Base-by-base conservation (phyloP, 2,329 filamentous ascomycete species). In the Gyromitra esculenta region DNA sequence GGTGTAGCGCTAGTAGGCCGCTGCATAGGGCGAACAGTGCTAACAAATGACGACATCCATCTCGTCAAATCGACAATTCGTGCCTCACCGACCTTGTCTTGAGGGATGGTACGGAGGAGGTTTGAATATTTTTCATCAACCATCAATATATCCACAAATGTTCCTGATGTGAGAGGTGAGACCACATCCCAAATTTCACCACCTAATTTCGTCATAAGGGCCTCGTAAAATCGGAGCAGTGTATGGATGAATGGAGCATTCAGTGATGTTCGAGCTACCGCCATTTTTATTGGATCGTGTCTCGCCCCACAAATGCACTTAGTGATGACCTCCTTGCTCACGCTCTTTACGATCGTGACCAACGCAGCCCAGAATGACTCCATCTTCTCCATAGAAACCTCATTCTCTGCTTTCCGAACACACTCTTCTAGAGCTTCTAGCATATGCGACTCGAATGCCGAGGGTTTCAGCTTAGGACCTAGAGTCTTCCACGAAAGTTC, bases 171-270 rank as follows among this genome's bases (percentile, higher is more conserved):
- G 25, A 73, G 74, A 68, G 73, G 79, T 13, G 73, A 73, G 15
- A 79, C 80, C 18, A 79, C 78, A 64, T 81, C 80, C 80, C 80
- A 81, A 48, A 81, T 80, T 57, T 80, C 79, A 41, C 76, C 72
- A n/a, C 77, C 78, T 18, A 81, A 73, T 62, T 81, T 80, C 37
- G 64, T 60, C 76, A 81, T 80, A 5, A 81, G 77, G 35, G 74
- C 64, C 31, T 80, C 79, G 37, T 80, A 77, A 41, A 79, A 70
- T 15, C 79, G 77, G 60, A 81, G 70, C 9, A 81, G 72, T 21
- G 78, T 54, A 43, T 77, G 77, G 35, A 81, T 71, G 56, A 79
- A 79, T 25, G 77, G 72, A 39, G 76, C 73, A 39, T 79, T 80
- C 43, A 75, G 75, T 31, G 79, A 79, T n/a, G 80, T 73, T 43